Percentiles rank a stretch among this genome's conserved stretches.
Conservation (phyloP, 495 filamentous ascomycete species). For the Sporormia fimetaria region DNA sequence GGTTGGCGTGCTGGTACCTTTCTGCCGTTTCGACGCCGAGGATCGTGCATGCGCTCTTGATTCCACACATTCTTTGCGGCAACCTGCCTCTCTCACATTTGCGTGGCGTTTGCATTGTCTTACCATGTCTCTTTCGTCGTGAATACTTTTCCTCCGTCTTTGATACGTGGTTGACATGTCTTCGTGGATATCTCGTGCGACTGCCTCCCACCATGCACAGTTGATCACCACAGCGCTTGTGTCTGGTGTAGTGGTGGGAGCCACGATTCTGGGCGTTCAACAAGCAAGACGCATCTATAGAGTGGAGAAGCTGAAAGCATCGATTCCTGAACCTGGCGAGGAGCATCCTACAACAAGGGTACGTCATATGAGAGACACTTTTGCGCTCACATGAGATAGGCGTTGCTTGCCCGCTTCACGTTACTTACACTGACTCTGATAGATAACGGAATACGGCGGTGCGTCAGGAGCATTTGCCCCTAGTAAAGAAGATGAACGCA, state of each 20-base stretch:
- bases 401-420: background rate
- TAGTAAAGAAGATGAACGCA: constrained; percentile 67
- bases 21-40: background rate
- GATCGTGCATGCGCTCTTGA: background rate
- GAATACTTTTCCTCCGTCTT: background rate
- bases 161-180: constrained; percentile 35
- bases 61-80: background rate
- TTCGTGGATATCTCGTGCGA: constrained; percentile 46
- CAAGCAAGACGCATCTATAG: constrained; percentile 27
- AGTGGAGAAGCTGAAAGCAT: constrained; percentile 31
- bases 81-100: background rate
- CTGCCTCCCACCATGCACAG: constrained; percentile 47
- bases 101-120: background rate
- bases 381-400: background rate
- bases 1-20: background rate
- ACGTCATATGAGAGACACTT: constrained; percentile 6
- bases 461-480: constrained; percentile 42
- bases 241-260: constrained; percentile 63
- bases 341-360: constrained; percentile 30
- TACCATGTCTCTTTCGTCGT: constrained; percentile 1
- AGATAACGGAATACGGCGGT: constrained; percentile 67
- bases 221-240: constrained; percentile 64
- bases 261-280: constrained; percentile 44
- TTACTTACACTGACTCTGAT: constrained; percentile 13
- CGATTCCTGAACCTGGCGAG: constrained; percentile 31